Evolutionary conservation across 2,329 filamentous ascomycete species (phyloP).

Genomic region (Xylariaceae sp.): DNA sequence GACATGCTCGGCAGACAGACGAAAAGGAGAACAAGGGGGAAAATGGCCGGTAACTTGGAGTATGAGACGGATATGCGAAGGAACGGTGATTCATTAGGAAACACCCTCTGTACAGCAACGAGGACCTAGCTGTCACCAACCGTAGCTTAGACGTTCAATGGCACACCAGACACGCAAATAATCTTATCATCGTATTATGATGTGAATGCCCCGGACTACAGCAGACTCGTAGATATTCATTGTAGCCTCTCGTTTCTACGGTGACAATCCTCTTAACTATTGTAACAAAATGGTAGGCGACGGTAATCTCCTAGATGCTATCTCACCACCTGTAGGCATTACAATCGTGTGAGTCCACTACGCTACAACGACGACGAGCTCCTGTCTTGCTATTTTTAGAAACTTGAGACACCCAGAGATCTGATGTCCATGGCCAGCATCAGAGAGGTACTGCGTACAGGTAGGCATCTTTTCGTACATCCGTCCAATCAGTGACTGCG

Average conservation of each 20-base stretch:
- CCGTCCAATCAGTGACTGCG: too few species aligned
- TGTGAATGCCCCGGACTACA: slow-evolving; percentile 15
- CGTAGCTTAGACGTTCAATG: slow-evolving; percentile 29
- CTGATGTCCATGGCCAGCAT: too few species aligned
- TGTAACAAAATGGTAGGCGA: too few species aligned
- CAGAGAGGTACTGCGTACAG: too few species aligned
- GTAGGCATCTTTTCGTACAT: too few species aligned
- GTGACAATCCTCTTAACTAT: too few species aligned
- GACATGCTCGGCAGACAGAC: slow-evolving; percentile 7
- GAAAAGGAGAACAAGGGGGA: slow-evolving; percentile 7
- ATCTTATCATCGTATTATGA: slow-evolving; percentile 18
- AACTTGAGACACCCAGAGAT: too few species aligned
- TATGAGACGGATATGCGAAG: slow-evolving; percentile 15
- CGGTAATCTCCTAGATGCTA: too few species aligned
- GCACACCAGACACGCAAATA: slow-evolving; percentile 23
- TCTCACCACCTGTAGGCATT: too few species aligned
- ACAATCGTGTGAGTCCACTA: too few species aligned
- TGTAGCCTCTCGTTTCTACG: not conserved
- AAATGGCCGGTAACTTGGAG: slow-evolving; percentile 10
- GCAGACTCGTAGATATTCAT: slow-evolving; percentile 9
- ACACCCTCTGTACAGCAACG: slow-evolving; percentile 11
- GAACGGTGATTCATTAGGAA: slow-evolving; percentile 13
- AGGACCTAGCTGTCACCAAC: slow-evolving; percentile 18
- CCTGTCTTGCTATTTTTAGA: too few species aligned
- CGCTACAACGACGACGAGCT: too few species aligned